Conservation (phyloP, 2,329 filamentous ascomycete genomes). For the Hortaea werneckii region DNA sequence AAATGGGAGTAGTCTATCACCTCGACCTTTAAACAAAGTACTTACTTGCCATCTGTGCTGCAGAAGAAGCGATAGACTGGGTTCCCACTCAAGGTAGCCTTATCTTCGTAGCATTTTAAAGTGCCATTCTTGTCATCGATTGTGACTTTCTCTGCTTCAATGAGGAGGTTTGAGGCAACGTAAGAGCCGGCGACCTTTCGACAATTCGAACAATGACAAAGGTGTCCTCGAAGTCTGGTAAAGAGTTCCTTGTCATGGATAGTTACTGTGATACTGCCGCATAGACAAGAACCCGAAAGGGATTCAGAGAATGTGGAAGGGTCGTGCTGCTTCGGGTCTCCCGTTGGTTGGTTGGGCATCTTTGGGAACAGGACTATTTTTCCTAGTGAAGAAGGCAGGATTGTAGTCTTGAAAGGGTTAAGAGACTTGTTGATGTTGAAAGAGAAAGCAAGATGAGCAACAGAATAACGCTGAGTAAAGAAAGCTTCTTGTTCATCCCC, state of each 20-base stretch:
- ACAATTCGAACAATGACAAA: slow-evolving; percentile 45
- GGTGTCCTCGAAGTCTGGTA: slow-evolving; percentile 33
- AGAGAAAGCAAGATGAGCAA: no score
- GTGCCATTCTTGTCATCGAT: slow-evolving; percentile 36
- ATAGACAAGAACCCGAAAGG: slow-evolving; percentile 36
- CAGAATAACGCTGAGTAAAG: no score
- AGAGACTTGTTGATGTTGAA: no score
- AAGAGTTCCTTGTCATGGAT: slow-evolving; percentile 41
- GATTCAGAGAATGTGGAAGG: slow-evolving; percentile 23
- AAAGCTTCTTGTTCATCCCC: no score
- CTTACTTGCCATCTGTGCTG: slow-evolving; percentile 34
- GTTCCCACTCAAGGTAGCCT: slow-evolving; percentile 37
- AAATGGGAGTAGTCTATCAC: no score
- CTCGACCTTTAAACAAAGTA: no score
- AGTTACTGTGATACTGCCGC: slow-evolving; percentile 38
- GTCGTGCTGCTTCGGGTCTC: slow-evolving; percentile 31
- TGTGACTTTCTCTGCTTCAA: slow-evolving; percentile 36
- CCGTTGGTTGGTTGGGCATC: slow-evolving; percentile 25
- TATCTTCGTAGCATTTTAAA: slow-evolving; percentile 37
- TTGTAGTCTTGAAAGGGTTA: no score
- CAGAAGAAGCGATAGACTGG: slow-evolving; percentile 38
- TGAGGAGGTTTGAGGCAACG: slow-evolving; percentile 31
- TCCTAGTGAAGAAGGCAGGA: no score
- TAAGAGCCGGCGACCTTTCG: slow-evolving; percentile 39
- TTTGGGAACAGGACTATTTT: background rate